A percentile compares a stretch with the other conserved stretches of the same genome.
Conservation (phyloP, 352 stramenopile species). For the Thraustotheca clavata region DNA sequence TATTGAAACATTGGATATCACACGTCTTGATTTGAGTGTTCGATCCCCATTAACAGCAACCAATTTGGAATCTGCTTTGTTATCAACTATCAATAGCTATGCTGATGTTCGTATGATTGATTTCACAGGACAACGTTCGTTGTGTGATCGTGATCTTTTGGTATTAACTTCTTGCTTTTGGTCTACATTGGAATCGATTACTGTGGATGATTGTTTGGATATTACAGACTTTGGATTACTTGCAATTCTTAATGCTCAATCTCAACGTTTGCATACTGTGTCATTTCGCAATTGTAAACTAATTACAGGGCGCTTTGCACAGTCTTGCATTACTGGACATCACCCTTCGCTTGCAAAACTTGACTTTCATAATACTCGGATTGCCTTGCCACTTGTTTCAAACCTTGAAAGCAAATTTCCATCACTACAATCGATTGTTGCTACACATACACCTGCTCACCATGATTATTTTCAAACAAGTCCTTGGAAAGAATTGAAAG, state of each 20-base stretch:
- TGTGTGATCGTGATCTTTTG: conserved; percentile 62
- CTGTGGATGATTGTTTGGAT: conserved; percentile 59
- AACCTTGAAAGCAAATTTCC: conserved; percentile 50
- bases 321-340: conserved; percentile 34
- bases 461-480: conserved; percentile 42
- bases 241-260: conserved; percentile 76
- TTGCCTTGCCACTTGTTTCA: conserved; percentile 36
- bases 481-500: conserved; percentile 32
- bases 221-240: conserved; percentile 72
- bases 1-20: conserved; percentile 58
- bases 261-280: conserved; percentile 45
- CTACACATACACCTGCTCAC: conserved; percentile 66
- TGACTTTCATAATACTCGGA: conserved; percentile 60
- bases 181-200: conserved; percentile 55
- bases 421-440: conserved; percentile 45
- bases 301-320: conserved; percentile 46
- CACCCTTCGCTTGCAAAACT: conserved; percentile 49
- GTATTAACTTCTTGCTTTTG: conserved; percentile 77
- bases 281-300: conserved; percentile 74
- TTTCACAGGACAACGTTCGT: conserved; percentile 57
- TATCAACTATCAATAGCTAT: conserved; percentile 60
- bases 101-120: conserved; percentile 45
- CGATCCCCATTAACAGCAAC: conserved; percentile 38
- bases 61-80: conserved; percentile 50
- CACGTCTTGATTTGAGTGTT: conserved; percentile 52